Evolutionary conservation across 192 early-diverging fungal species (phyloP).

Genomic region (Gamsiella multidivaricata): DNA sequence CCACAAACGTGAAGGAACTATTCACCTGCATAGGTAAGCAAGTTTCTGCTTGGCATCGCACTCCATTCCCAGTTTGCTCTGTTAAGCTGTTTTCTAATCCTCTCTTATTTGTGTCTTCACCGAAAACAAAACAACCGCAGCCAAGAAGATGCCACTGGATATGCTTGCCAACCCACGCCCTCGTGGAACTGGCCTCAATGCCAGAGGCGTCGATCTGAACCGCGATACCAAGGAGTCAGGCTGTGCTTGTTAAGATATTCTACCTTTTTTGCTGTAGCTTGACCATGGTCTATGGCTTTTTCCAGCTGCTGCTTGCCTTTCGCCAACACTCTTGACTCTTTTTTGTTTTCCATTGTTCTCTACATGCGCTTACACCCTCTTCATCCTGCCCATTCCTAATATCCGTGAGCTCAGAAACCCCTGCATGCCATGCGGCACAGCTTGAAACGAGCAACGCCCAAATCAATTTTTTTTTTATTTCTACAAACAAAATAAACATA

Average conservation of each 20-base stretch:
- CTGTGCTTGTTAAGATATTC: slow-evolving; percentile 49
- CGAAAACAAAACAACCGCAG: too few species aligned
- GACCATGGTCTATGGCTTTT: too few species aligned
- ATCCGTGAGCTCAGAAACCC: neutral
- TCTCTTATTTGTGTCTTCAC: neutral
- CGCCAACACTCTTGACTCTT: neutral
- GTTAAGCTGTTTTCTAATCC: neutral
- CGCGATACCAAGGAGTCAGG: slow-evolving; percentile 41
- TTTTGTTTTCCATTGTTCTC: neutral
- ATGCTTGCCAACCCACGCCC: slow-evolving; percentile 67
- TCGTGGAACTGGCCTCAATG: slow-evolving; percentile 57
- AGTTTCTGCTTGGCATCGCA: too few species aligned
- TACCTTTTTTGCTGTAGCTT: too few species aligned
- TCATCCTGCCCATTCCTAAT: neutral
- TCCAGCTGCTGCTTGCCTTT: neutral
- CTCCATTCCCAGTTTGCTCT: neutral
- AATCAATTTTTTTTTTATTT: neutral
- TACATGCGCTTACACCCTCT: neutral
- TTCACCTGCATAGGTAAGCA: slow-evolving; percentile 71
- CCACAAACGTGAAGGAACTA: slow-evolving; percentile 68
- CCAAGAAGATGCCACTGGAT: slow-evolving; percentile 77
- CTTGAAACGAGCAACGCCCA: neutral
- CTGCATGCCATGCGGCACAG: slow-evolving; percentile 1
- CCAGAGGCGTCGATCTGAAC: slow-evolving; percentile 64
- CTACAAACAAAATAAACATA: too few species aligned